phyloP scores from a whole-genome alignment of 2,329 filamentous ascomycete species.

The Diplocarpon mali region DNA sequence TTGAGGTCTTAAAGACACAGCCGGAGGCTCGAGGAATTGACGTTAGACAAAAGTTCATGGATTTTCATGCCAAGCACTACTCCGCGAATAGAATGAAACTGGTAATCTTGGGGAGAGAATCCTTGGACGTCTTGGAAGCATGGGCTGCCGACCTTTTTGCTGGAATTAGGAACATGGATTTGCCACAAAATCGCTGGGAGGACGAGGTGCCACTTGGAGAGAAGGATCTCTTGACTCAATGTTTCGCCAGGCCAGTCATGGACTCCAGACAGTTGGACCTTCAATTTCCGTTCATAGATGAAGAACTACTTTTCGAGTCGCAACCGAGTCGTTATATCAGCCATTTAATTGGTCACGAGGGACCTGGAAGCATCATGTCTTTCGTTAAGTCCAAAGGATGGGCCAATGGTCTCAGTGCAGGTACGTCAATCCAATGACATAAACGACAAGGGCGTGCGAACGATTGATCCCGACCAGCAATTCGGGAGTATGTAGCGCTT shows the following conservation, averaged over 20 bases:
- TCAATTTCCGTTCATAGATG: constrained; percentile 58
- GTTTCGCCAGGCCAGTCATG: constrained; percentile 65
- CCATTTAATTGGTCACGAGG: constrained; percentile 65
- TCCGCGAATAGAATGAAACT: constrained; percentile 68
- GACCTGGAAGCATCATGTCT: constrained; percentile 61
- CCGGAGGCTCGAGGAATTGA: constrained; percentile 56
- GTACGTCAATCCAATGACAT: constrained; percentile 11
- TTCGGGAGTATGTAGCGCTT: too few relatives aligned
- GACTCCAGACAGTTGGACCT: constrained; percentile 56
- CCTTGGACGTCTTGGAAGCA: constrained; percentile 52
- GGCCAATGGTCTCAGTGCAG: constrained; percentile 55
- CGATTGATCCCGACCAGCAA: background rate
- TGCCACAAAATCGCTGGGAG: constrained; percentile 56
- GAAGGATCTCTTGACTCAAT: constrained; percentile 50
- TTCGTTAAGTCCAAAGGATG: constrained; percentile 64
- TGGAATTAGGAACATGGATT: constrained; percentile 54
- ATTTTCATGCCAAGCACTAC: constrained; percentile 61
- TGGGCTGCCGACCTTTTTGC: constrained; percentile 62
- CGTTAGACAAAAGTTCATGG: constrained; percentile 61
- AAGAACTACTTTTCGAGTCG: constrained; percentile 54
- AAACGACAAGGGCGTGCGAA: background rate
- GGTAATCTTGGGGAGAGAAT: constrained; percentile 56
- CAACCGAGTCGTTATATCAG: constrained; percentile 61
- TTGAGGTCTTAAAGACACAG: constrained; percentile 57
- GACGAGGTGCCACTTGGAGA: constrained; percentile 46